Evolutionary conservation across 306 rosid species (phyloP), one percentile per base, ranked within the genome.

Genomic region (Lathyrus aphaca): DNA sequence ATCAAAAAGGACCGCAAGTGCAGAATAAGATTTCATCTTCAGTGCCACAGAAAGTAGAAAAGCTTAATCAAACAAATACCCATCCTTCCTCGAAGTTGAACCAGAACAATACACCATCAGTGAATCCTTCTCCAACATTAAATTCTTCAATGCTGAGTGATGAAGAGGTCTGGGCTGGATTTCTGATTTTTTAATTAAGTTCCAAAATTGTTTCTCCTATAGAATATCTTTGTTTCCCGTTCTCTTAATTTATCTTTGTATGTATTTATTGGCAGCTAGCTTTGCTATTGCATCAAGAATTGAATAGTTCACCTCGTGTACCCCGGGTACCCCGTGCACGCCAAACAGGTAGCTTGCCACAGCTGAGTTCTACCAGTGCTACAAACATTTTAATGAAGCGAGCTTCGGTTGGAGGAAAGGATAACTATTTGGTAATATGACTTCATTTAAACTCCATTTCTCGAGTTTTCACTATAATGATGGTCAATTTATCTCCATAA

Each of bases 261-360:
- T 49, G 8, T 44, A 17, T 57, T 46, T 76, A 60, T 60, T 74
- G 77, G 74, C 82, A 94, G 99, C 88, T 87, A 64, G 99, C 99
- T 35, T 78, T 94, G 78, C 87, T 94, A 48, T 74, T 94, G 80
- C 99, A 94, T 79, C 99, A 94, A 83, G 91, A 94, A 80, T 87
- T 94, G 73, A 94, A 94, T 74, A 94, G 99, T 82, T 94, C 99
- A 44, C 96, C 97, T 12, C 86, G 99, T 71, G 99, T 94, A 66
- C 99, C 99, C 62, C 97, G 99, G 67, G 96, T 94, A 16, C 99
- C 99, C 49, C 91, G 99, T 54, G 87, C 84, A 76, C 96, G 97
- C 67, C 81, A 88, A 58, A 80, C 92, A 0, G 87, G 95, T 57
- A 88, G 86, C 86, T 76, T 89, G 81, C 97, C 99, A 49, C 97